Evolutionary conservation across 1,284 basidiomycete species (phyloP).

Genomic region (Apiotrichum laibachii): DNA sequence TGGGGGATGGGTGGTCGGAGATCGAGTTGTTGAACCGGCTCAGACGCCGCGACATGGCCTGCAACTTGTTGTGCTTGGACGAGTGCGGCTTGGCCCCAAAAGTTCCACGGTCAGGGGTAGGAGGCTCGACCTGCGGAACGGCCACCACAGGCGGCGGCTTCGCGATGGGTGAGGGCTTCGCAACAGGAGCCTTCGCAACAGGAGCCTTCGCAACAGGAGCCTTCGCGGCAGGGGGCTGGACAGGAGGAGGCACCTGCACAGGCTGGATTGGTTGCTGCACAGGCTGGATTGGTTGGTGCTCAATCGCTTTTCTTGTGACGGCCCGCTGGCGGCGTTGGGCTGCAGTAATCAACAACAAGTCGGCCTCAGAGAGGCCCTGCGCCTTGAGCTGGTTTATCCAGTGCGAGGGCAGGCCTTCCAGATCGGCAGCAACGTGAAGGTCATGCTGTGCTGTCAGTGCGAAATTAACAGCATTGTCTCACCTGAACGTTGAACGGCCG

Average conservation of each 20-base stretch:
- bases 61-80: not conserved
- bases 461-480: slow-evolving; percentile 8
- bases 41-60: not conserved
- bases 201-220: no score
- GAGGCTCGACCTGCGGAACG: not conserved
- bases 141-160: not conserved
- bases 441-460: slow-evolving; percentile 36
- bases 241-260: no score
- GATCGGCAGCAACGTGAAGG: slow-evolving; percentile 42
- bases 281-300: not conserved
- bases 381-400: slow-evolving; percentile 38
- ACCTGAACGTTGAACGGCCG: slow-evolving; percentile 46
- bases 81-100: not conserved
- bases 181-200: no score
- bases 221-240: no score
- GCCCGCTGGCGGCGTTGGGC: slow-evolving; percentile 25
- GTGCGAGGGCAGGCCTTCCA: slow-evolving; percentile 36
- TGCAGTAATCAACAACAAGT: slow-evolving; percentile 38
- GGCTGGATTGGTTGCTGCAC: not conserved
- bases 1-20: not conserved
- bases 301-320: not conserved
- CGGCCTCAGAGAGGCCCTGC: slow-evolving; percentile 41
- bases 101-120: not conserved
- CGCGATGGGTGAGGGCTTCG: not conserved
- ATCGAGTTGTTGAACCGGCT: not conserved